Evolutionary conservation across 2,329 filamentous ascomycete genomes (phyloP).

Genomic region (Bretziella fagacearum): DNA sequence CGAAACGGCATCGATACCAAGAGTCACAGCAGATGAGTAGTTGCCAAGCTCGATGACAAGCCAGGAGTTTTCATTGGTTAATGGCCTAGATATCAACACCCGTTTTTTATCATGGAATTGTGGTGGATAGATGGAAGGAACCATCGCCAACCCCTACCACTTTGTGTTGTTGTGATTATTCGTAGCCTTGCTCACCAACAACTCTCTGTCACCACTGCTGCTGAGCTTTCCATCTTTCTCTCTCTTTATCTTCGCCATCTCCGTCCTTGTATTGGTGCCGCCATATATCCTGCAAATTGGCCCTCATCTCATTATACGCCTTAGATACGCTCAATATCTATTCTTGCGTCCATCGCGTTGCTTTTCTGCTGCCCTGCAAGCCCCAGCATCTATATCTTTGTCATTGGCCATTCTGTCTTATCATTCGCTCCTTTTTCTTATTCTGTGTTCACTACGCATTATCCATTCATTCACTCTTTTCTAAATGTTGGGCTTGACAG

Average conservation of each 20-base stretch:
- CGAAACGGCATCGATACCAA: background rate
- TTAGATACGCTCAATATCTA: constrained; percentile 2
- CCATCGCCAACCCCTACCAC: too few species aligned
- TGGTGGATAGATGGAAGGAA: too few species aligned
- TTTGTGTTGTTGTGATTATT: too few species aligned
- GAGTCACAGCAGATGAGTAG: background rate
- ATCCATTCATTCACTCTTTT: background rate
- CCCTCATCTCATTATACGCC: background rate
- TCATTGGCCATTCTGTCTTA: background rate
- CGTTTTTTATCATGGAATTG: background rate
- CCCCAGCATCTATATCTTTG: background rate
- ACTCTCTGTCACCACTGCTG: background rate
- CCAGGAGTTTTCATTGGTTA: background rate
- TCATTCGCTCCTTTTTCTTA: background rate
- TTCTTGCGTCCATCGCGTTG: background rate
- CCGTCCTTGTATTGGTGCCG: background rate
- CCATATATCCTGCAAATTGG: background rate
- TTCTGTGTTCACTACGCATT: background rate
- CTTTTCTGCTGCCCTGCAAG: background rate
- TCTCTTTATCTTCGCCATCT: background rate
- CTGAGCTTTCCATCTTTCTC: background rate
- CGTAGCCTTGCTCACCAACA: background rate
- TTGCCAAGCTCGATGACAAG: background rate
- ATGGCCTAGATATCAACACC: background rate
- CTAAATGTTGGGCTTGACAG: background rate